phyloP scores from a whole-genome alignment of 1,139 yeast genomes.

The Sugiyamaella neomexicana region DNA sequence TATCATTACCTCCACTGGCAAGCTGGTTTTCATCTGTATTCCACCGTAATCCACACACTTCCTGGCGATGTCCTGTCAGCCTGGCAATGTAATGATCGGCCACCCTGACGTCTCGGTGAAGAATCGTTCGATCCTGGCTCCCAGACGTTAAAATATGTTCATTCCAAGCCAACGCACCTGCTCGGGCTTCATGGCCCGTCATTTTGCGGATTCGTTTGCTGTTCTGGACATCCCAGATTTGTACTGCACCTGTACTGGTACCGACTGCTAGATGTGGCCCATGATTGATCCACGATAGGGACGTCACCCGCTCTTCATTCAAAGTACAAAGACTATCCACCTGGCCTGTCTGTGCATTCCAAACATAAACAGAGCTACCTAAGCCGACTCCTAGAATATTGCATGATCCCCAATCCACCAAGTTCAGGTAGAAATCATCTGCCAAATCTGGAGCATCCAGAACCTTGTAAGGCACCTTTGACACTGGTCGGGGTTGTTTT shows the following conservation, averaged over 20 bases:
- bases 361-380: slow-evolving; percentile 81
- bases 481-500: slow-evolving; percentile 71
- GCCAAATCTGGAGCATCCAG: slow-evolving; percentile 95
- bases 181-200: slow-evolving; percentile 88
- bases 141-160: slow-evolving; percentile 88
- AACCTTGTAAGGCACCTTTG: slow-evolving; percentile 88
- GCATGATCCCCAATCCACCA: slow-evolving; percentile 95
- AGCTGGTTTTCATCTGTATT: slow-evolving; percentile 76
- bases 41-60: slow-evolving; percentile 96
- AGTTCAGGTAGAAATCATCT: slow-evolving; percentile 88
- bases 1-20: slow-evolving; percentile 70
- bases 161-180: slow-evolving; percentile 91
- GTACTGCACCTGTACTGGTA: slow-evolving; percentile 80
- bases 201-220: slow-evolving; percentile 55
- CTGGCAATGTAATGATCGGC: slow-evolving; percentile 78
- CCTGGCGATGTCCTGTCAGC: slow-evolving; percentile 80
- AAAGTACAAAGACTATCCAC: slow-evolving; percentile 76
- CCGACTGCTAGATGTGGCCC: slow-evolving; percentile 92
- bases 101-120: slow-evolving; percentile 88
- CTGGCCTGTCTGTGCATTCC: slow-evolving; percentile 86
- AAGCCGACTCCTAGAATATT: slow-evolving; percentile 89
- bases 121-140: slow-evolving; percentile 76
- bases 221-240: slow-evolving; percentile 77
- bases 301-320: slow-evolving; percentile 66
- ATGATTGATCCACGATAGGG: slow-evolving; percentile 84